These are phyloP conservation scores for Asterophora lycoperdoides DNA, from an alignment of 768 basidiomycete species.

Conservation along the genomic window DNA sequence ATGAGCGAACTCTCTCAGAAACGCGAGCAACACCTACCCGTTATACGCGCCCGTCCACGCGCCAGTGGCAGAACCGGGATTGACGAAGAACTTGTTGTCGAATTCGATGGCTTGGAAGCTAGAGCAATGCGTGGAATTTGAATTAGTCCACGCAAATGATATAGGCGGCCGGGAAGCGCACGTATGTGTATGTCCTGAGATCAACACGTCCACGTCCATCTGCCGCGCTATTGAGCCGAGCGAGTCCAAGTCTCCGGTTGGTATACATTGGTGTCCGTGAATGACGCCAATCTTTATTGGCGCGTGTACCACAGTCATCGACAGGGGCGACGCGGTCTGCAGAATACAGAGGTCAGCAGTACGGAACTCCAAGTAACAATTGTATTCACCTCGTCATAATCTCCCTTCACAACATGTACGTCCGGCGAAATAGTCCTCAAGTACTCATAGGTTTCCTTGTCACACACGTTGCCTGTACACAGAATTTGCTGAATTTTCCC, in stretches of 20 bases:
- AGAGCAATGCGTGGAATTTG: background rate
- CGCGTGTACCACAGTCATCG: constrained; percentile 72
- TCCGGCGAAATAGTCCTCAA: constrained; percentile 91
- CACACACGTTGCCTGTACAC: constrained; percentile 96
- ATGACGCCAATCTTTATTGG: constrained; percentile 90
- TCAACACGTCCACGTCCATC: constrained; percentile 96
- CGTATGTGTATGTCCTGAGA: constrained; percentile 95
- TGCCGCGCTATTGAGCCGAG: constrained; percentile 83
- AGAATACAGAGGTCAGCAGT: background rate
- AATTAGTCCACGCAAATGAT: background rate
- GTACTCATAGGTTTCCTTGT: constrained; percentile 97
- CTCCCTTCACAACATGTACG: constrained; percentile 87
- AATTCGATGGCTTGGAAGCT: constrained; percentile 95
- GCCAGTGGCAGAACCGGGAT: constrained; percentile 93
- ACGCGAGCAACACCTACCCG: constrained; percentile 36
- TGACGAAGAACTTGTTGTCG: constrained; percentile 90
- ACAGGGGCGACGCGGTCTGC: constrained; percentile 72
- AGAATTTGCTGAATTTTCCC: constrained; percentile 98
- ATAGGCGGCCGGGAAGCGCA: constrained; percentile 34
- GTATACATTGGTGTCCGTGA: constrained; percentile 92
- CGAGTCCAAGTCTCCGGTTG: constrained; percentile 89
- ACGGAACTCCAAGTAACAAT: background rate
- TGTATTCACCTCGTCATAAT: constrained; percentile 84
- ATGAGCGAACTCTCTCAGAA: constrained; percentile 6
- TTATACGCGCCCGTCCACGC: constrained; percentile 82